These are phyloP conservation scores for Hypoxylon sp. DNA, from an alignment of 2,329 filamentous ascomycete species.

Conservation along the genomic window DNA sequence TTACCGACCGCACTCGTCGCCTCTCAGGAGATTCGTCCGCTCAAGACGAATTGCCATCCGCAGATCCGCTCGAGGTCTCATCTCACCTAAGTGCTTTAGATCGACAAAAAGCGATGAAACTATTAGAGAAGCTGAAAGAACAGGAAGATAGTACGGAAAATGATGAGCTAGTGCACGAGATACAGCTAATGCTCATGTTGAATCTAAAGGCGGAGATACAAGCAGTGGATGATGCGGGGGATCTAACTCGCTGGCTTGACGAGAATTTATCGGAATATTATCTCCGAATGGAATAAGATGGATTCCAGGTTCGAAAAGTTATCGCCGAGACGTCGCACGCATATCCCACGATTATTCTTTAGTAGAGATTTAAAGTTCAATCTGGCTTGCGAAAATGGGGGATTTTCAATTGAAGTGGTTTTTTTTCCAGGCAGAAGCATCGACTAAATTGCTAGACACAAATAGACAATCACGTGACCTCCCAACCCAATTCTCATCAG, in stretches of 20 bases:
- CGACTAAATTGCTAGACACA: not conserved
- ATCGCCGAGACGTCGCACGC: no score
- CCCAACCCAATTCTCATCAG: not conserved
- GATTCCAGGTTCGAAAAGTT: no score
- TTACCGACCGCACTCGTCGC: constrained; percentile 38
- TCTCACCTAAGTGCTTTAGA: constrained; percentile 62
- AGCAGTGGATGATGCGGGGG: constrained; percentile 65
- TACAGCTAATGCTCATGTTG: constrained; percentile 78
- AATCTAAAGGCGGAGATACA: constrained; percentile 83
- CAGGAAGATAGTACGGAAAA: constrained; percentile 47
- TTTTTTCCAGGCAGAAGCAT: no score
- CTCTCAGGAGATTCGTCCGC: not conserved
- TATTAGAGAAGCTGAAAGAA: constrained; percentile 61
- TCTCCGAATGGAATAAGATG: constrained; percentile 1
- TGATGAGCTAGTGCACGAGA: constrained; percentile 58
- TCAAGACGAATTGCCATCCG: not conserved
- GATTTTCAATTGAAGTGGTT: no score
- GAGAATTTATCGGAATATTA: constrained; percentile 45
- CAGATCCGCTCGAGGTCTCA: constrained; percentile 33
- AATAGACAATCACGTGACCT: constrained; percentile 2
- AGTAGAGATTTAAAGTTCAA: no score
- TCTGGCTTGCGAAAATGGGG: no score
- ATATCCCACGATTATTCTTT: not conserved
- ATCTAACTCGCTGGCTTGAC: constrained; percentile 61
- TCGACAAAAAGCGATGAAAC: constrained; percentile 62